Percentiles rank a stretch among this genome's conserved stretches.
Evolutionary conservation across 768 basidiomycete species (phyloP).

Genomic region (Russula sp.): DNA sequence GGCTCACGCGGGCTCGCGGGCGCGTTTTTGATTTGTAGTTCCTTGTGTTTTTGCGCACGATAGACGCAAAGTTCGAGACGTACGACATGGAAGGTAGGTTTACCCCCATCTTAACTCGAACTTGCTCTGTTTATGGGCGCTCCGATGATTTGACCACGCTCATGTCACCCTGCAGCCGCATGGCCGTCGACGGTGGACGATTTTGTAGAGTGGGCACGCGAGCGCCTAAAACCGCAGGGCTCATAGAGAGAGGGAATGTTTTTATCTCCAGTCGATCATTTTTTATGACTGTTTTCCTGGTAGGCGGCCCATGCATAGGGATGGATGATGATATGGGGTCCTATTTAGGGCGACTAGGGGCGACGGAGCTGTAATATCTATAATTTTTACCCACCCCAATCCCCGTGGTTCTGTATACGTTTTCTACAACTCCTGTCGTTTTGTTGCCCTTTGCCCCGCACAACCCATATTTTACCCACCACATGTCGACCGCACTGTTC

Average conservation of each 20-base stretch:
- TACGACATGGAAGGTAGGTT: conserved; percentile 67
- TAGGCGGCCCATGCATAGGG: too few species aligned
- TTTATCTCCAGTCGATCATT: background rate
- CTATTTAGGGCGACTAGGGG: too few species aligned
- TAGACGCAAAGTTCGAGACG: conserved; percentile 62
- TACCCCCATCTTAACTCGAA: background rate
- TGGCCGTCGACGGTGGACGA: conserved; percentile 88
- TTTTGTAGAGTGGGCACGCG: conserved; percentile 63
- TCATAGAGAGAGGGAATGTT: background rate
- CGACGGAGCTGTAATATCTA: background rate
- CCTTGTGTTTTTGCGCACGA: conserved; percentile 67
- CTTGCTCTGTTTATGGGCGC: background rate
- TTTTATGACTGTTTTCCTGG: background rate
- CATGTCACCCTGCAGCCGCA: conserved; percentile 42
- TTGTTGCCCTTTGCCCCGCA: background rate
- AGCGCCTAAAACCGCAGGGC: conserved; percentile 26
- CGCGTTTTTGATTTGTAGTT: conserved; percentile 56
- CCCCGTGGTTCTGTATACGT: background rate
- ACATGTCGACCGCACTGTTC: background rate
- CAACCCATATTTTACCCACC: background rate
- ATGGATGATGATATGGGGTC: too few species aligned
- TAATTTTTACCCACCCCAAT: background rate
- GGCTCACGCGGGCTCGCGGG: too few species aligned
- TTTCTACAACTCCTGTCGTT: background rate
- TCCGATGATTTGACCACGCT: conserved; percentile 12